Conservation (phyloP, 305 asterid species). For the Fraxinus nigra region DNA sequence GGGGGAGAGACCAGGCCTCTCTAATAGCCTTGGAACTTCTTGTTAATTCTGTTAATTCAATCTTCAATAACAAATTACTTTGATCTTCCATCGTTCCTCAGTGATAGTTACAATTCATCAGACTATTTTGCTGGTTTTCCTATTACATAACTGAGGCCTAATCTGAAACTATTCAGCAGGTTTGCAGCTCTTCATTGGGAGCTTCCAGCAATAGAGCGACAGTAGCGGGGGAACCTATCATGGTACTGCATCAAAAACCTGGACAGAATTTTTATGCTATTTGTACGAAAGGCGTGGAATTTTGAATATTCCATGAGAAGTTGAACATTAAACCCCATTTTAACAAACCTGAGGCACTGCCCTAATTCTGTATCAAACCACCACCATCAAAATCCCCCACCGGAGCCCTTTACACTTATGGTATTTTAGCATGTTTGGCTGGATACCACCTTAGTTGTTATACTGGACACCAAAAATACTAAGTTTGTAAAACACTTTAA, state of each 20-base stretch:
- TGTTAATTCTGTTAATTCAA: no score
- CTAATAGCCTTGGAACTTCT: no score
- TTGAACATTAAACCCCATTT: not conserved
- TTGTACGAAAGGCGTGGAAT: not conserved
- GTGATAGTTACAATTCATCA: no score
- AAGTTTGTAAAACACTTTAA: not conserved
- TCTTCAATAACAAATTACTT: no score
- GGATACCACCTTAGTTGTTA: not conserved
- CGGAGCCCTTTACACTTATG: not conserved
- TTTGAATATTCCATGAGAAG: not conserved
- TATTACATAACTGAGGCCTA: no score
- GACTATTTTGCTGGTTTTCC: no score
- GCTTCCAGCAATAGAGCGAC: no score
- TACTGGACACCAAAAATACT: not conserved
- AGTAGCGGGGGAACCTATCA: no score
- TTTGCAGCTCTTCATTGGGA: no score
- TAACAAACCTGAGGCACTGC: not conserved
- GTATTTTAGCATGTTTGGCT: not conserved
- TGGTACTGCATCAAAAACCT: not conserved
- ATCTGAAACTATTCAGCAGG: no score
- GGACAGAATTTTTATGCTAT: not conserved
- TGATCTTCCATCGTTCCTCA: no score
- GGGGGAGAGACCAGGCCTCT: no score
- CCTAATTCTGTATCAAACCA: not conserved
- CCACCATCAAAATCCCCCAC: not conserved